A percentile compares a stretch with the other conserved stretches of the same genome.
Evolutionary conservation across 306 rosid species (phyloP).

Genomic region (Cucumis cinereus): DNA sequence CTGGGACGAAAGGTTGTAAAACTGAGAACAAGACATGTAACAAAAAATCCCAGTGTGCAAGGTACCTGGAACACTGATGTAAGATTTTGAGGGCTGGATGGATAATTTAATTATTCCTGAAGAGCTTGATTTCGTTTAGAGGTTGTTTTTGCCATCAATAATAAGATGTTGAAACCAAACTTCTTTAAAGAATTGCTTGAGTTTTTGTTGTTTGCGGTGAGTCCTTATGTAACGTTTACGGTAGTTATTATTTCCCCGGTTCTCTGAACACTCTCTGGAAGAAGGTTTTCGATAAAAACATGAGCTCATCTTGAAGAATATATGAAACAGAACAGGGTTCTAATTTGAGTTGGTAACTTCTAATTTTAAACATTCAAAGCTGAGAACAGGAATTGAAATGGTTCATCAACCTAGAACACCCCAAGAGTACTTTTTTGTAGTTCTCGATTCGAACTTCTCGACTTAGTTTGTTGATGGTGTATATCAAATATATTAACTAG

Average conservation of each 20-base stretch:
- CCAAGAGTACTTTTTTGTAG: background rate
- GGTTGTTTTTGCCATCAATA: background rate
- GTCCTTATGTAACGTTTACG: background rate
- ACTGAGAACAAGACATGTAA: slow-evolving; percentile 72
- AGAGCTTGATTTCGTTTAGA: background rate
- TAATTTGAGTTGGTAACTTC: background rate
- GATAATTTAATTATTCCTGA: background rate
- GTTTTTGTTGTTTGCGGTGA: background rate
- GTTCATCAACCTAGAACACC: background rate
- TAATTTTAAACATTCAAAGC: background rate
- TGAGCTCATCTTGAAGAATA: background rate
- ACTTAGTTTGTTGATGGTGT: no score
- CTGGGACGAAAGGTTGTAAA: slow-evolving; percentile 88
- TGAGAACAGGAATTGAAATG: background rate
- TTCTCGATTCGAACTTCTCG: no score
- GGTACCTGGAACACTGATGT: slow-evolving; percentile 87
- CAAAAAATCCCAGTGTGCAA: slow-evolving; percentile 81
- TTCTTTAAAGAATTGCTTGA: background rate
- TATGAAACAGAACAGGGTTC: background rate
- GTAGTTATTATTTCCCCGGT: background rate
- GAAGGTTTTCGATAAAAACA: background rate
- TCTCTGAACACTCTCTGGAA: background rate
- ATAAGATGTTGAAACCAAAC: background rate
- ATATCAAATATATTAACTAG: no score
- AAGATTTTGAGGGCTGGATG: slow-evolving; percentile 26